Evolutionary conservation across 75 land plant species (phyloP), one percentile per base, ranked within the genome.

Genomic region (Cryptomeria japonica): DNA sequence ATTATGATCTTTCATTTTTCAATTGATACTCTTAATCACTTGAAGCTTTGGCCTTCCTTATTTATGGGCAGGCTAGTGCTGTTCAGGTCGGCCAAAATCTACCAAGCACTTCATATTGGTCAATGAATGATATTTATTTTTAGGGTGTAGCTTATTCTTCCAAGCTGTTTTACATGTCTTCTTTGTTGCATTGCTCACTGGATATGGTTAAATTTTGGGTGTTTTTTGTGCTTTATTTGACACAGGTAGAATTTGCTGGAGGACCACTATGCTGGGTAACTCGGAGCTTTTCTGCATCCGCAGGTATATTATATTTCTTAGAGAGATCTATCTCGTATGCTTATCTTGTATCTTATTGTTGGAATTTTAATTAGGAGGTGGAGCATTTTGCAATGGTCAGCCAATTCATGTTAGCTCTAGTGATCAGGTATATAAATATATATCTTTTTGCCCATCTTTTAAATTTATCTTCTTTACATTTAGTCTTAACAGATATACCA

Each of bases 231-330:
- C 37, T 73, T 73, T 19, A 51, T 53, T 28, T n/a, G 38, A 51
- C 58, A 51, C 89, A 97, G 99, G 99, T 98, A 83, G 99, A 98
- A 92, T 98, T 98, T 94, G 98, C 96, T 47, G 99, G 99, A 31
- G 99, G 99, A 13, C 97, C 99, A 73, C 92, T 91, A 88, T 97
- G 98, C 87, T 98, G 99, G 99, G 95, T 94, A 83, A 98, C 99
- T 32, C 96, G 99, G 18, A 94, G 88, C 44, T 98, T 96, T 89
- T 89, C 95, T 88, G 98, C 99, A 89, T 93, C 97, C 83, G 89
- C 99, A 90, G 98, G 99, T 95, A 91, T 83, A 47, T 64, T 47
- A 83, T 83, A 80, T 55, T 34, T 31, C 18, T n/a, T 76, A 19
- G 38, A 41, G 46, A 19, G 83, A 41, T 6, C 25, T 80, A 80